Evolutionary conservation across 805 yeast genomes (phyloP).

Genomic region (Saturnispora galanensis): DNA sequence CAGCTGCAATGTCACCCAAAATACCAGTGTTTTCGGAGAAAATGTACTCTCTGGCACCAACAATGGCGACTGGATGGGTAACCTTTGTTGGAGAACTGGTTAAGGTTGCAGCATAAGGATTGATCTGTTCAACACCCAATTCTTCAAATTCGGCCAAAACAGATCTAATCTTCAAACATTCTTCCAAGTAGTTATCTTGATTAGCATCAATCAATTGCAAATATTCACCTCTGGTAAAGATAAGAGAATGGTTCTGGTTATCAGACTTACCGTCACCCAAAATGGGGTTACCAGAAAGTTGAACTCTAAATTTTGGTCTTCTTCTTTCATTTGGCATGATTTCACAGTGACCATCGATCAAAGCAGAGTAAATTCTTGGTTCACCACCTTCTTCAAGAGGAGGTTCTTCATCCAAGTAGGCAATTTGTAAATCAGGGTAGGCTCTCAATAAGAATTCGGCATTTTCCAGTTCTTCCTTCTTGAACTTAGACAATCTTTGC

Average conservation of each 20-base stretch:
- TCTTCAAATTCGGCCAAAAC: slow-evolving; percentile 79
- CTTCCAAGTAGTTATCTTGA: slow-evolving; percentile 80
- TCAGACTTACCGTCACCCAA: slow-evolving; percentile 86
- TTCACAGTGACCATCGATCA: slow-evolving; percentile 76
- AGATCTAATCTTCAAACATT: slow-evolving; percentile 74
- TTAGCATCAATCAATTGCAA: slow-evolving; percentile 79
- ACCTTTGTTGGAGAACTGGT: slow-evolving; percentile 41
- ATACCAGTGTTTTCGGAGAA: slow-evolving; percentile 82
- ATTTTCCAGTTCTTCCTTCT: slow-evolving; percentile 65
- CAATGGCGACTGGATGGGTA: slow-evolving; percentile 67
- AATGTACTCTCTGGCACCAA: slow-evolving; percentile 81
- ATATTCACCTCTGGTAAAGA: slow-evolving; percentile 78
- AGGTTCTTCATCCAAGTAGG: slow-evolving; percentile 90
- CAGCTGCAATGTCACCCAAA: slow-evolving; percentile 84
- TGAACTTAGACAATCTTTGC: slow-evolving; percentile 72
- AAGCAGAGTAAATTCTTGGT: slow-evolving; percentile 62
- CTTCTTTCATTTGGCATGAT: slow-evolving; percentile 62
- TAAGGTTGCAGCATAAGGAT: slow-evolving; percentile 72
- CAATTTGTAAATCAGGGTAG: slow-evolving; percentile 80
- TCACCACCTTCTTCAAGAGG: slow-evolving; percentile 62
- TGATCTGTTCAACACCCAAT: slow-evolving; percentile 61
- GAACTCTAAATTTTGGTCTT: slow-evolving; percentile 68
- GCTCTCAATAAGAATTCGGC: slow-evolving; percentile 76
- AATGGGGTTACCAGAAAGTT: slow-evolving; percentile 75
- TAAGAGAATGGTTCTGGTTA: slow-evolving; percentile 73